Conservation (phyloP, 1,284 basidiomycete genomes). For the Hypsizygus ulmarius region DNA sequence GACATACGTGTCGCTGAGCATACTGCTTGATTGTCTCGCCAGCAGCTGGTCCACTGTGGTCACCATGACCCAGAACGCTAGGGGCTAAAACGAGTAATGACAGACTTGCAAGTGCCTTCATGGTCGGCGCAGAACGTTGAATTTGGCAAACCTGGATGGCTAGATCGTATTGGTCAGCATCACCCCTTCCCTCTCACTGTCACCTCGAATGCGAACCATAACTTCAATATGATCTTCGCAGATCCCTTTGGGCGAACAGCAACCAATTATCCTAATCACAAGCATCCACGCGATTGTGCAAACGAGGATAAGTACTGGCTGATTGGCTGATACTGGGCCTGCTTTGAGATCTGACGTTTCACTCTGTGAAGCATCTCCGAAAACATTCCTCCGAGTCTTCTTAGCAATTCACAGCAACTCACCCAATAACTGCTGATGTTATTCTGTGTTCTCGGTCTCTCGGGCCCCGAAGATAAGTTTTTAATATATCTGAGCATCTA, state of each 20-base stretch:
- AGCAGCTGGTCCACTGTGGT: slow-evolving; percentile 38
- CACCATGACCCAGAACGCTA: slow-evolving; percentile 41
- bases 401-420: slow-evolving; percentile 1
- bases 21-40: slow-evolving; percentile 54
- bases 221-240: too few relatives aligned
- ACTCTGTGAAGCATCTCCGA: not conserved
- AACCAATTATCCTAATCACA: too few relatives aligned
- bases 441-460: not conserved
- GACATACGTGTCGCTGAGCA: slow-evolving; percentile 59
- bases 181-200: not conserved
- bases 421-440: slow-evolving; percentile 6
- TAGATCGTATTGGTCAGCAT: slow-evolving; percentile 14
- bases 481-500: too few relatives aligned
- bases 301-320: too few relatives aligned
- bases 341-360: too few relatives aligned
- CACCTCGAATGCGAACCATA: too few relatives aligned
- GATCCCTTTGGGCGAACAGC: too few relatives aligned
- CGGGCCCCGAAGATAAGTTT: slow-evolving; percentile 6
- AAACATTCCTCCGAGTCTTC: not conserved
- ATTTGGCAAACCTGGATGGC: not conserved
- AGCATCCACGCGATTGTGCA: too few relatives aligned
- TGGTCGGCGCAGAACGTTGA: slow-evolving; percentile 18
- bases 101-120: slow-evolving; percentile 37
- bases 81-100: slow-evolving; percentile 33
- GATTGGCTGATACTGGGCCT: too few relatives aligned